Evolutionary conservation across 2,329 filamentous ascomycete genomes (phyloP).

Genomic region (Eutypella sp.): DNA sequence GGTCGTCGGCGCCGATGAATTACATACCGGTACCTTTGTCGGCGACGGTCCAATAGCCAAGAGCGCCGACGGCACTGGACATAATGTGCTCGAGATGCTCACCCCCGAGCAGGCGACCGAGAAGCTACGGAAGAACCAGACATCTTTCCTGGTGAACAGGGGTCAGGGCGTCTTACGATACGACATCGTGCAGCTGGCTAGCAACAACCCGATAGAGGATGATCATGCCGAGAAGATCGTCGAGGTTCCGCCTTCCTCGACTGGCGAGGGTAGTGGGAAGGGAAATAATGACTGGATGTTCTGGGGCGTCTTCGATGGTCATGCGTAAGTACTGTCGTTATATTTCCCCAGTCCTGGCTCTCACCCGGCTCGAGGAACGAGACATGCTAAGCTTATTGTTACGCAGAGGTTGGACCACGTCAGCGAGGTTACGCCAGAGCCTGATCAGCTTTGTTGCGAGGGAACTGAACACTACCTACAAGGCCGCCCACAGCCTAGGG

Average conservation of each 20-base stretch:
- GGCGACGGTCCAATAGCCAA: slow-evolving; percentile 86
- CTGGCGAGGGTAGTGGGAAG: slow-evolving; percentile 32
- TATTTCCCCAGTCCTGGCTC: no score
- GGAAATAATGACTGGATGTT: slow-evolving; percentile 93
- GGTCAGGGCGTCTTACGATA: slow-evolving; percentile 91
- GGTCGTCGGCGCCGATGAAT: slow-evolving; percentile 82
- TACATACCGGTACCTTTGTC: slow-evolving; percentile 82
- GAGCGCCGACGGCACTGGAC: slow-evolving; percentile 76
- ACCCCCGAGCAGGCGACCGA: slow-evolving; percentile 89
- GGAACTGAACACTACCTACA: slow-evolving; percentile 90
- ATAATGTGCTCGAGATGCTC: slow-evolving; percentile 91
- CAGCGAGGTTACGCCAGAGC: slow-evolving; percentile 87
- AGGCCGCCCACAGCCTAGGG: slow-evolving; percentile 56
- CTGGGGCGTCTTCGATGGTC: slow-evolving; percentile 98
- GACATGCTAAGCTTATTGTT: slow-evolving; percentile 9
- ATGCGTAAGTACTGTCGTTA: slow-evolving; percentile 61
- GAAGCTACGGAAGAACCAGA: slow-evolving; percentile 82
- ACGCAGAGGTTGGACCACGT: slow-evolving; percentile 89
- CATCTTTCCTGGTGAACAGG: slow-evolving; percentile 84
- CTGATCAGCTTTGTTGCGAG: slow-evolving; percentile 89
- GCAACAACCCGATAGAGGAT: slow-evolving; percentile 97
- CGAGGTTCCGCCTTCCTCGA: slow-evolving; percentile 65
- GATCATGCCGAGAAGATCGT: slow-evolving; percentile 98
- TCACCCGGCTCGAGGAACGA: no score
- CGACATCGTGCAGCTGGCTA: slow-evolving; percentile 88